Evolutionary conservation across 345 rosid species (phyloP).

Genomic region (Camelina hispida): DNA sequence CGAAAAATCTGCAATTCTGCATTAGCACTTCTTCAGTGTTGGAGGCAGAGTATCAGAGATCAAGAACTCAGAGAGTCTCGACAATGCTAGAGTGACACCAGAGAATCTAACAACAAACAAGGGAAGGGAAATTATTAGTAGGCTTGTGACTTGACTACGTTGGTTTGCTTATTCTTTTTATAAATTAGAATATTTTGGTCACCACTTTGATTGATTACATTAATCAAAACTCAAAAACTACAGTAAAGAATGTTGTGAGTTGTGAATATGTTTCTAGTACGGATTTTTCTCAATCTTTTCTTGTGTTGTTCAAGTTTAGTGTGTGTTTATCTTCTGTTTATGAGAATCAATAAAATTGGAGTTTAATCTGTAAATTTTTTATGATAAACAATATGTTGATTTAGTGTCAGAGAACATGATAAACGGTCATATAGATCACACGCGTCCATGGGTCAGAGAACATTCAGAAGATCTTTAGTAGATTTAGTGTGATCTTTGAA

Average conservation of each 20-base stretch:
- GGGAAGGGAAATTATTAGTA: not conserved
- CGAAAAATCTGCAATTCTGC: conserved; percentile 14
- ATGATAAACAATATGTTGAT: too few species aligned
- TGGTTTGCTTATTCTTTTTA: not conserved
- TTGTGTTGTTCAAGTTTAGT: conserved; percentile 1
- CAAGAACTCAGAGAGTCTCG: not conserved
- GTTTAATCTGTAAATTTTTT: not conserved
- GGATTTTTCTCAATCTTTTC: not conserved
- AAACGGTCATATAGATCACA: not conserved
- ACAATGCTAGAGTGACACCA: too few species aligned
- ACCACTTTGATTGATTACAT: too few species aligned
- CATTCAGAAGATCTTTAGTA: not conserved
- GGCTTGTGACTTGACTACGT: not conserved
- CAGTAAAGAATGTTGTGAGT: not conserved
- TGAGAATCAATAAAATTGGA: not conserved
- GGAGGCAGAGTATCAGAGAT: conserved; percentile 6
- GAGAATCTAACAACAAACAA: too few species aligned
- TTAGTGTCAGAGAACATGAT: too few species aligned
- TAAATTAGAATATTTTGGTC: too few species aligned
- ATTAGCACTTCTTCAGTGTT: not conserved
- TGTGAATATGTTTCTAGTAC: not conserved
- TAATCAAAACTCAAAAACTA: not conserved
- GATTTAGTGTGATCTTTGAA: not conserved
- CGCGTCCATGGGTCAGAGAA: not conserved
- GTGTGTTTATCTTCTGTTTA: not conserved